A percentile compares a stretch with the other conserved stretches of the same genome.
Evolutionary conservation across 2,329 filamentous ascomycete species (phyloP).

Genomic region (Penicillium sclerotiorum): DNA sequence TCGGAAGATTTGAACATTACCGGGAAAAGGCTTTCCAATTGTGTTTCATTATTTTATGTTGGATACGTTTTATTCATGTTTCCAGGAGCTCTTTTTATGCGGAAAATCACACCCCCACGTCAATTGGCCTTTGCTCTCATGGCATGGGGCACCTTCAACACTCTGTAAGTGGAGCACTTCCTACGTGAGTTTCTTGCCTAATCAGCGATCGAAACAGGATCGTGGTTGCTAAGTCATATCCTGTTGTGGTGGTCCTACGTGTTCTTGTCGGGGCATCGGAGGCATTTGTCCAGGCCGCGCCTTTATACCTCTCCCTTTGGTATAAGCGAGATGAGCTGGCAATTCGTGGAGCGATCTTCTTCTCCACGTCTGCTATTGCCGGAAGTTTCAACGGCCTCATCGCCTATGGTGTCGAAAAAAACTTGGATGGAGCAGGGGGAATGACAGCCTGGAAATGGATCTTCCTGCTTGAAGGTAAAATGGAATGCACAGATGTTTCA

Average conservation of each 20-base stretch:
- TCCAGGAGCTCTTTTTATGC: constrained; percentile 9
- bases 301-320: constrained; percentile 21
- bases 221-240: no score
- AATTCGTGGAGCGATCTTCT: constrained; percentile 21
- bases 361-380: constrained; percentile 17
- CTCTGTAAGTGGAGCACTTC: no score
- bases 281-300: constrained; percentile 15
- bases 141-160: no score
- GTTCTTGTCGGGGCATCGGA: constrained; percentile 14
- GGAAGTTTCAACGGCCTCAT: constrained; percentile 22
- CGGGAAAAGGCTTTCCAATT: constrained; percentile 13
- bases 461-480: constrained; percentile 20
- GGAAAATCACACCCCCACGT: no score
- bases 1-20: constrained; percentile 7
- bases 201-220: constrained; percentile 6
- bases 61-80: constrained; percentile 14
- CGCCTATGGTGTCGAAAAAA: constrained; percentile 16
- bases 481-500: not conserved
- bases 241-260: no score
- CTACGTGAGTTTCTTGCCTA: constrained; percentile 18
- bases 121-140: no score
- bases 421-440: constrained; percentile 7
- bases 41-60: constrained; percentile 13
- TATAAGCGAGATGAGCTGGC: constrained; percentile 22
- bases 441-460: constrained; percentile 19